These are phyloP conservation scores for Mucor irregularis DNA, from an alignment of 371 early-diverging fungal genomes.

Conservation along the genomic window DNA sequence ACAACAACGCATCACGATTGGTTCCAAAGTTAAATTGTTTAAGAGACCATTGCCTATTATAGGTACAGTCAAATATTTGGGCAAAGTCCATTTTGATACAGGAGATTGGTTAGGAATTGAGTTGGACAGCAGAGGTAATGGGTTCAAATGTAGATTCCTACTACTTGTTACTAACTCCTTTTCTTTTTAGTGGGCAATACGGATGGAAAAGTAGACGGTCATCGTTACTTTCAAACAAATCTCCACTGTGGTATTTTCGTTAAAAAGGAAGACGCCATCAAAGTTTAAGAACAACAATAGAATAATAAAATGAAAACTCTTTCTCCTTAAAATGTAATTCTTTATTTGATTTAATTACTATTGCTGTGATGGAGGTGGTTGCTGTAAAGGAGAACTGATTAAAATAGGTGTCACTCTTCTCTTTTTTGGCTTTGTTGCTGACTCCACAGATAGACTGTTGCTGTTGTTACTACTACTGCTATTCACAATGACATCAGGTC, in stretches of 20 bases:
- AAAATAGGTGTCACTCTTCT: constrained; percentile 43
- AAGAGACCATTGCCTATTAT: constrained; percentile 36
- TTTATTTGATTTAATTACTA: neutral
- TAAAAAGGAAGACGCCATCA: constrained; percentile 30
- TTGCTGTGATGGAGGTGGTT: neutral
- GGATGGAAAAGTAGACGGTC: constrained; percentile 38
- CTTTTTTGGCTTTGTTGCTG: constrained; percentile 24
- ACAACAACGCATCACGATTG: constrained; percentile 3
- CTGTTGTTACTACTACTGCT: neutral
- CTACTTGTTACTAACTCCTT: neutral
- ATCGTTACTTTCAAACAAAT: constrained; percentile 44
- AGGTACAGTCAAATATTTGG: constrained; percentile 41
- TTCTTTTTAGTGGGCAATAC: constrained; percentile 37
- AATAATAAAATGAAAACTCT: neutral
- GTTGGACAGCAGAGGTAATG: constrained; percentile 41
- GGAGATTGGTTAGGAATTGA: constrained; percentile 47
- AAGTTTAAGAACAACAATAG: constrained; percentile 9
- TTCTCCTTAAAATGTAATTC: neutral
- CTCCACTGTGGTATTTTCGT: constrained; percentile 44
- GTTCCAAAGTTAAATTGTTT: constrained; percentile 32
- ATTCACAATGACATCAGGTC: no score
- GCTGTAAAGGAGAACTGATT: constrained; percentile 17
- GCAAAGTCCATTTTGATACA: constrained; percentile 30
- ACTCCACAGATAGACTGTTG: neutral
- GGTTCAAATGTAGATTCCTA: neutral